phyloP scores from a whole-genome alignment of 2,329 filamentous ascomycete genomes.

The Balansia obtecta region DNA sequence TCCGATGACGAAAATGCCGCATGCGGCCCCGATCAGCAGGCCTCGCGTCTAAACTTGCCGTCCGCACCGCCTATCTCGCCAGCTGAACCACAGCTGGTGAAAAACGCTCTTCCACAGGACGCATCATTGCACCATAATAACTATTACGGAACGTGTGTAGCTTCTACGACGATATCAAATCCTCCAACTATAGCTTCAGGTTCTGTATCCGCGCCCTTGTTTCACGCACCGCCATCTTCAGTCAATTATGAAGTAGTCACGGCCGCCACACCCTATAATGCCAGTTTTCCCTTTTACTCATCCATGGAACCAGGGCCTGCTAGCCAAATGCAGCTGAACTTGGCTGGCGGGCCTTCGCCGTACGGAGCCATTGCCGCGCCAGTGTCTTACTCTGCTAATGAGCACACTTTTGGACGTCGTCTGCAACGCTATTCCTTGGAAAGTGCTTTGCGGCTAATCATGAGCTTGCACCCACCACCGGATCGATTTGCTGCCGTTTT shows the following conservation, averaged over 20 bases:
- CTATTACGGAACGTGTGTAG: neutral
- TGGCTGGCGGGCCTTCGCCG: slow-evolving; percentile 13
- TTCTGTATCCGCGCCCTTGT: slow-evolving; percentile 1
- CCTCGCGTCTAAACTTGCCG: neutral
- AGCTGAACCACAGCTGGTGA: neutral
- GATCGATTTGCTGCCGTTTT: slow-evolving; percentile 45
- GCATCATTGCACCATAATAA: neutral
- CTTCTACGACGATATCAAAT: neutral
- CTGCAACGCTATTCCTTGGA: slow-evolving; percentile 57
- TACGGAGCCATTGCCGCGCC: slow-evolving; percentile 29
- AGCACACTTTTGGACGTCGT: slow-evolving; percentile 57
- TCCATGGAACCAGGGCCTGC: slow-evolving; percentile 12
- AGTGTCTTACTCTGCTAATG: slow-evolving; percentile 46
- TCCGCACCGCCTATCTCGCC: neutral
- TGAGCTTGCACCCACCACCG: slow-evolving; percentile 33
- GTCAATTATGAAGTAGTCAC: slow-evolving; percentile 36
- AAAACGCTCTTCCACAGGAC: neutral
- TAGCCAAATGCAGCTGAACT: slow-evolving; percentile 7
- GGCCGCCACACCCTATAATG: slow-evolving; percentile 38
- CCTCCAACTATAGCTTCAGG: neutral
- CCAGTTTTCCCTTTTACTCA: slow-evolving; percentile 34
- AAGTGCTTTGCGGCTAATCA: slow-evolving; percentile 45
- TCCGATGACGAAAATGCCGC: neutral
- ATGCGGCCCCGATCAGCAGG: neutral
- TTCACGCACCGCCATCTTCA: slow-evolving; percentile 9